A percentile compares a stretch with the other conserved stretches of the same genome.
These are phyloP conservation scores for Plantago ovata DNA, from an alignment of 257 asterid genomes.

Conservation along the genomic window DNA sequence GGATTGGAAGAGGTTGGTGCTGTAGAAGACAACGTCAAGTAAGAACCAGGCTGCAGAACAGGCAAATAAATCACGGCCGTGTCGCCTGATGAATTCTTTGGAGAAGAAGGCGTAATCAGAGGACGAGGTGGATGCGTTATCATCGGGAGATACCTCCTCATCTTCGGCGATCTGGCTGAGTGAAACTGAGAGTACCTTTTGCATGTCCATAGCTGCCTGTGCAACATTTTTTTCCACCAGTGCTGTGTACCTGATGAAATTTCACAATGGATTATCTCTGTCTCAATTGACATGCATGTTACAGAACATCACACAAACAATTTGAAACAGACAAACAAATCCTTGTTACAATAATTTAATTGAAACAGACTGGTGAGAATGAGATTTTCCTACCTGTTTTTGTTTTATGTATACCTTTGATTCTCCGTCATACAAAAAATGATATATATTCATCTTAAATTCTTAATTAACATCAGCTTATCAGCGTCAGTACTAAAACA, in stretches of 20 bases:
- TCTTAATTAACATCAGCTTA: too few relatives aligned
- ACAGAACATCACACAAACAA: too few relatives aligned
- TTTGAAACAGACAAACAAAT: too few relatives aligned
- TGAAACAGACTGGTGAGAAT: too few relatives aligned
- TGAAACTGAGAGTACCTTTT: slow-evolving; percentile 33
- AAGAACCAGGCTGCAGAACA: slow-evolving; percentile 49
- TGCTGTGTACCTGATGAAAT: slow-evolving; percentile 42
- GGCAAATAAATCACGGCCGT: slow-evolving; percentile 50
- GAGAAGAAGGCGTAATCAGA: slow-evolving; percentile 36
- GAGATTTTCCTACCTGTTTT: too few relatives aligned
- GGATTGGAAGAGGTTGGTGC: slow-evolving; percentile 49
- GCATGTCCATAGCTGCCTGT: slow-evolving; percentile 51
- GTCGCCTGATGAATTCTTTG: slow-evolving; percentile 34
- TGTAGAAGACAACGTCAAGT: slow-evolving; percentile 47
- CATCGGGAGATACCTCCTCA: slow-evolving; percentile 8
- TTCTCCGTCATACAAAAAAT: too few relatives aligned
- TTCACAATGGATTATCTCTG: too few relatives aligned
- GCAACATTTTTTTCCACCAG: slow-evolving; percentile 41
- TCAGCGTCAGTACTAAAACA: too few relatives aligned
- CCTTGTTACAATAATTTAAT: too few relatives aligned
- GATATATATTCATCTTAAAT: too few relatives aligned
- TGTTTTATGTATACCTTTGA: too few relatives aligned
- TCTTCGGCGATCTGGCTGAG: slow-evolving; percentile 33
- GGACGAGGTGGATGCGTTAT: slow-evolving; percentile 3
- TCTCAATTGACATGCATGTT: too few relatives aligned